Conservation (phyloP, 768 basidiomycete genomes). For the Hysterangium stoloniferum region DNA sequence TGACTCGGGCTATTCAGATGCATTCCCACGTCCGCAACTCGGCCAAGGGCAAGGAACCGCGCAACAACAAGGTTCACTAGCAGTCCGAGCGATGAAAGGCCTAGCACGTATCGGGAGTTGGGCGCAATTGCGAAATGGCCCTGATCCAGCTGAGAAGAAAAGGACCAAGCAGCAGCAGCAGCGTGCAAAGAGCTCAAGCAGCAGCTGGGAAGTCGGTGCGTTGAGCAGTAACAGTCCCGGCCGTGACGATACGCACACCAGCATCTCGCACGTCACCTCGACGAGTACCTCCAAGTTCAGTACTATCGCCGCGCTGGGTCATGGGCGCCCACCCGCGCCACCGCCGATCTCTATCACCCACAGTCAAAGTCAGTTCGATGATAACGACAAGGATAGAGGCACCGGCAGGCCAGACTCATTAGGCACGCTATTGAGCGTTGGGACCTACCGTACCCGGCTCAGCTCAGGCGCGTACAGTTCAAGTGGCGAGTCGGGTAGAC, state of each 20-base stretch:
- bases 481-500: not conserved
- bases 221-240: constrained; percentile 31
- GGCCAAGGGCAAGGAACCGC: not conserved
- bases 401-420: not conserved
- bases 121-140: constrained; percentile 46
- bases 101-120: constrained; percentile 67
- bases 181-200: constrained; percentile 38
- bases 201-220: constrained; percentile 63
- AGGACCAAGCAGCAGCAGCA: constrained; percentile 22
- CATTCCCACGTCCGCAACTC: not conserved
- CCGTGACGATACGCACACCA: constrained; percentile 23
- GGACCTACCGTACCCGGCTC: too few species aligned
- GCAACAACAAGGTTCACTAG: constrained; percentile 49
- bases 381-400: too few species aligned
- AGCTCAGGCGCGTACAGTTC: not conserved
- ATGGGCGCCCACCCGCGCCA: constrained; percentile 23
- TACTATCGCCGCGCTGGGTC: constrained; percentile 53
- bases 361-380: too few species aligned
- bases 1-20: constrained; percentile 6
- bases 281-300: constrained; percentile 41
- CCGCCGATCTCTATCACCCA: too few species aligned
- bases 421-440: constrained; percentile 4
- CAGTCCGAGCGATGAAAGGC: constrained; percentile 61
- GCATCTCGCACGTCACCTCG: constrained; percentile 47
- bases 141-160: constrained; percentile 25